Conservation (phyloP, 2,329 filamentous ascomycete genomes). For the Sclerotinia subarctica region DNA sequence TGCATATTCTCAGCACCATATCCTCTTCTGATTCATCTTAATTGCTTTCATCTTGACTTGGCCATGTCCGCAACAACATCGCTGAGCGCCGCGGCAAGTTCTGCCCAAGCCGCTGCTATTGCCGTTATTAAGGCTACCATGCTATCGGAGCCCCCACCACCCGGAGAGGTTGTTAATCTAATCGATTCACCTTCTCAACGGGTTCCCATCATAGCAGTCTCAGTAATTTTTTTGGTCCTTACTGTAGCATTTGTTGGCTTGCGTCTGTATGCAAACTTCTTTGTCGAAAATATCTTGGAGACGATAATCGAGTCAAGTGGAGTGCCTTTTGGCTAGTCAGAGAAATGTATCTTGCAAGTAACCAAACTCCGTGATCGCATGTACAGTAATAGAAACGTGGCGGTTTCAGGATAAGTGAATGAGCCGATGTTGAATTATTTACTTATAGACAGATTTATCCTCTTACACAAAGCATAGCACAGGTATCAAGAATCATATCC, state of each 20-base stretch:
- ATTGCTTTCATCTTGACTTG: neutral
- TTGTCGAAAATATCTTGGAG: too few species aligned
- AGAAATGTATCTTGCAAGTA: too few species aligned
- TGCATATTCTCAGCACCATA: neutral
- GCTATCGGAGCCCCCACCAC: neutral
- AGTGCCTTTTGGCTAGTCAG: too few species aligned
- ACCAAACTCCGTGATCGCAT: too few species aligned
- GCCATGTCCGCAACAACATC: neutral
- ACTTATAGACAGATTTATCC: too few species aligned
- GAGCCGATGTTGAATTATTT: too few species aligned
- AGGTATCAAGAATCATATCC: too few species aligned
- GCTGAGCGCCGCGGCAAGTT: neutral
- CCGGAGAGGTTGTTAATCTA: neutral
- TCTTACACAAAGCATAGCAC: too few species aligned
- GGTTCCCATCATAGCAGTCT: neutral
- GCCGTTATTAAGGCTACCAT: neutral
- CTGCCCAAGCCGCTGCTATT: neutral
- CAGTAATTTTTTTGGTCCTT: neutral
- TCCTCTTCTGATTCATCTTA: neutral
- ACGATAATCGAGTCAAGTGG: too few species aligned
- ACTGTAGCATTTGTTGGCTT: neutral
- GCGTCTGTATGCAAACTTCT: neutral
- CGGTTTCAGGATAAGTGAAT: too few species aligned
- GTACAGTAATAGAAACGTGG: too few species aligned
- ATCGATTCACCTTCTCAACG: neutral